Evolutionary conservation across 495 filamentous ascomycete species (phyloP), one percentile per base, ranked within the genome.

Genomic region (Xylaria cubensis): DNA sequence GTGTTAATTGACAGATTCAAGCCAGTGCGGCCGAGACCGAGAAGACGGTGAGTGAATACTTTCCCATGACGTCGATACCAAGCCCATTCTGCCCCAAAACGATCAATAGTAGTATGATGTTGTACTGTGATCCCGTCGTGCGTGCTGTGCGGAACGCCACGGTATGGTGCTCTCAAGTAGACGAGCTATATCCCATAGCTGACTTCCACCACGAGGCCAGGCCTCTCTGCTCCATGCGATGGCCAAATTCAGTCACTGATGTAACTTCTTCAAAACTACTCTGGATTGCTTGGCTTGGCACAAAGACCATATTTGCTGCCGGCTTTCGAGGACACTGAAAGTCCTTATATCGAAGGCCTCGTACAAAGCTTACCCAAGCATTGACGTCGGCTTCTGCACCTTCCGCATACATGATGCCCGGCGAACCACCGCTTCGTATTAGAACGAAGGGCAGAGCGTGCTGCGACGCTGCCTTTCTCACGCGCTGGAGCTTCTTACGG

Each of bases 371-470:
- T 56, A 80, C 76, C 78, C 78, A 80, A 24, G 81, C 51, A 78
- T 29, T 72, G 39, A 79, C 72, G 19, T 70, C 55, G n/a, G 61
- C 79, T 73, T 87, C 84, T 24, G 74, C 74, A 3, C 89, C 90
- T 77, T 93, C 90, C 56, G 90, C 91, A 78, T 94, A 92, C 91
- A 94, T 93, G 72, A 94, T 90, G 10, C 92, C 92, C 0, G 92
- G 92, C 56, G 85, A 88, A 4, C 89, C 87, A 4, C 91, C 90
- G 63, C 85, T 90, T 39, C 92, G 87, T 3, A 93, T 84, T 15
- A 94, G 85, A 3, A 89, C 90, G 42, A 68, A 69, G 13, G 84
- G 86, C 76, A 89, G 87, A 71, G 84, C 78, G 73, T 86, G 80
- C 17, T 84, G 80, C 50, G 86, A 81, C 3, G 92, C 90, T 4